These are phyloP conservation scores for Candida labiduridarum DNA, from an alignment of 1,139 yeast genomes.

Conservation along the genomic window DNA sequence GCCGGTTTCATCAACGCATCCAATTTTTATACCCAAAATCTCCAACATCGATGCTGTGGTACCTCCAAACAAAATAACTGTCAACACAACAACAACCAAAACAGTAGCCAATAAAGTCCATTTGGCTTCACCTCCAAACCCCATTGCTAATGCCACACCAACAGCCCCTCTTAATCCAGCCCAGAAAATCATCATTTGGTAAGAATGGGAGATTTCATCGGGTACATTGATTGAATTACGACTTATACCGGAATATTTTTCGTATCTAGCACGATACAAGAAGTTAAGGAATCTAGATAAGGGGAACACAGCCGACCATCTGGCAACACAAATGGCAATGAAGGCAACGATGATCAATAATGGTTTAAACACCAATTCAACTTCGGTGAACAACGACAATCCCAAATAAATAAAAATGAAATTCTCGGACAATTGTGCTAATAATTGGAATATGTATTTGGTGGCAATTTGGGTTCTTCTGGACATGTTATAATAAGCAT, in stretches of 20 bases:
- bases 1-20: constrained; percentile 73
- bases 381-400: constrained; percentile 91
- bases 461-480: constrained; percentile 96
- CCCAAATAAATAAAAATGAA: constrained; percentile 96
- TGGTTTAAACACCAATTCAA: constrained; percentile 92
- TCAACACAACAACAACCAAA: constrained; percentile 90
- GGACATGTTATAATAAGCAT: constrained; percentile 97
- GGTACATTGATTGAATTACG: constrained; percentile 42
- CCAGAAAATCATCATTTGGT: constrained; percentile 99
- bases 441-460: constrained; percentile 86
- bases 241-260: constrained; percentile 34
- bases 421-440: constrained; percentile 95
- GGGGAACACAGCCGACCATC: constrained; percentile 98
- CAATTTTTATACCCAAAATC: constrained; percentile 88
- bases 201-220: constrained; percentile 92
- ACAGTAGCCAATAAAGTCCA: constrained; percentile 91
- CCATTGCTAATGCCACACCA: constrained; percentile 98
- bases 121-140: constrained; percentile 92
- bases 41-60: constrained; percentile 98
- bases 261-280: constrained; percentile 61
- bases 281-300: constrained; percentile 83
- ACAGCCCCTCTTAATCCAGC: constrained; percentile 99
- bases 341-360: constrained; percentile 87
- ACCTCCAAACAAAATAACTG: constrained; percentile 96
- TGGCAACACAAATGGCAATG: constrained; percentile 86